These are phyloP conservation scores for Platanthera zijinensis DNA, from an alignment of 106 monocot species.

Conservation along the genomic window DNA sequence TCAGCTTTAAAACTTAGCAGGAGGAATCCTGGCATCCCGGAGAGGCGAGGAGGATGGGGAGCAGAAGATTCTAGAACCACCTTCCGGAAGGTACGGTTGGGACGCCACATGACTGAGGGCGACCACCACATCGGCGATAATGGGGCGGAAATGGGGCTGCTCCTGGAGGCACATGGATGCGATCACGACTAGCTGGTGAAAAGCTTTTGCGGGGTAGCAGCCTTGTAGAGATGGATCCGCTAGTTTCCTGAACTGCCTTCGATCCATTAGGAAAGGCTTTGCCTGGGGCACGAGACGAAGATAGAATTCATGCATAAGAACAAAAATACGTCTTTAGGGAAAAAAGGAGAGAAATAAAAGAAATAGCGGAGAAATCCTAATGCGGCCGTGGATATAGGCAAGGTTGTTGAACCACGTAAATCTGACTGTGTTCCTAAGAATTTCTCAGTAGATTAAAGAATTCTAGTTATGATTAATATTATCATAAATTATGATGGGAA, in stretches of 20 bases:
- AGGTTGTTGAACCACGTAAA: no score
- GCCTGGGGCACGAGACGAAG: conserved; percentile 24
- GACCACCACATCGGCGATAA: conserved; percentile 46
- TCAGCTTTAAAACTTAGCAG: not conserved
- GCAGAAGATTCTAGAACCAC: not conserved
- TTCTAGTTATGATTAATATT: no score
- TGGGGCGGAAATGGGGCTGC: conserved; percentile 45
- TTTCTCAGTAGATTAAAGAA: no score
- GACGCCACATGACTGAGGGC: conserved; percentile 41
- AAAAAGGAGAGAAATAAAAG: no score
- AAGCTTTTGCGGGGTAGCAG: conserved; percentile 31
- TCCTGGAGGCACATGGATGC: conserved; percentile 62
- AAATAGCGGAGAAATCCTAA: no score
- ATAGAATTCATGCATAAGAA: not conserved
- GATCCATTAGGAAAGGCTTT: conserved; percentile 33
- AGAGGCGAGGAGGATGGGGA: conserved; percentile 13
- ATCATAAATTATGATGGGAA: no score
- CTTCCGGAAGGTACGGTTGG: conserved; percentile 26
- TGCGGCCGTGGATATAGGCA: no score
- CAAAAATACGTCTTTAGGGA: no score
- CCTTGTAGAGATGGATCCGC: conserved; percentile 47
- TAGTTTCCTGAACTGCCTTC: conserved; percentile 28
- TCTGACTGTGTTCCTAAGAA: no score
- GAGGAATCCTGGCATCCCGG: not conserved
- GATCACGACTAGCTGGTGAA: conserved; percentile 42